phyloP scores from a whole-genome alignment of 805 yeast species.

The Metschnikowia amazonensis region DNA sequence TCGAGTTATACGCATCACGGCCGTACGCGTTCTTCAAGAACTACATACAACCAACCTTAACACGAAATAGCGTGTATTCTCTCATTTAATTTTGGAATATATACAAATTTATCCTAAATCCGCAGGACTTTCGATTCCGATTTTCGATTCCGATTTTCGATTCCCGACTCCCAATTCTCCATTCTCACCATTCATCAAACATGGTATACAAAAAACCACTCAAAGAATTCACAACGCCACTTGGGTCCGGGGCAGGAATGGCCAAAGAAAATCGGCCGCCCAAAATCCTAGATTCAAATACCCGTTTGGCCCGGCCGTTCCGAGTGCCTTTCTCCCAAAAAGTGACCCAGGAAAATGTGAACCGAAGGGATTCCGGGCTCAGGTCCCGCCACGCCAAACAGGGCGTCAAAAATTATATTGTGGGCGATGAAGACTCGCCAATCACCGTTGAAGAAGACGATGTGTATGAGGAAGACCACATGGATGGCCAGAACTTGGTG shows the following conservation, averaged over 20 bases:
- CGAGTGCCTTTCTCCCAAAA: conserved; percentile 52
- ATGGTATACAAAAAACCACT: conserved; percentile 34
- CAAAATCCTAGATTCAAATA: conserved; percentile 48
- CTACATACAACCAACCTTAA: too few species aligned
- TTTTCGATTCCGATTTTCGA: too few species aligned
- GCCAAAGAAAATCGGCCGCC: conserved; percentile 54
- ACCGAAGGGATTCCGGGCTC: conserved; percentile 7
- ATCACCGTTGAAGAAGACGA: conserved; percentile 1
- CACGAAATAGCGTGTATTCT: too few species aligned
- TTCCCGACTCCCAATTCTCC: too few species aligned
- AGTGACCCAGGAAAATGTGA: conserved; percentile 7
- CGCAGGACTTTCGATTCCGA: too few species aligned
- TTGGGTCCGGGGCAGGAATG: conserved; percentile 71
- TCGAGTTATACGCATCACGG: too few species aligned
- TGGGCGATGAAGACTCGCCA: conserved; percentile 9
- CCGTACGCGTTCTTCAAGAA: too few species aligned
- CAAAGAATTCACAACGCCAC: conserved; percentile 39
- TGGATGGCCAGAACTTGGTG: conserved; percentile 33
- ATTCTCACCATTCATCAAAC: too few species aligned
- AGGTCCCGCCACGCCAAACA: conserved; percentile 22
- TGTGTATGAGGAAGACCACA: conserved; percentile 20
- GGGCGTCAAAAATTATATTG: conserved; percentile 33
- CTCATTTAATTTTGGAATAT: too few species aligned
- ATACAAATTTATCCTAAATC: too few species aligned
- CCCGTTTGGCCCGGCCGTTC: conserved; percentile 61